Evolutionary conservation across 2,329 filamentous ascomycete species (phyloP), one percentile per base, ranked within the genome.

Genomic region (Colletotrichum truncatum): DNA sequence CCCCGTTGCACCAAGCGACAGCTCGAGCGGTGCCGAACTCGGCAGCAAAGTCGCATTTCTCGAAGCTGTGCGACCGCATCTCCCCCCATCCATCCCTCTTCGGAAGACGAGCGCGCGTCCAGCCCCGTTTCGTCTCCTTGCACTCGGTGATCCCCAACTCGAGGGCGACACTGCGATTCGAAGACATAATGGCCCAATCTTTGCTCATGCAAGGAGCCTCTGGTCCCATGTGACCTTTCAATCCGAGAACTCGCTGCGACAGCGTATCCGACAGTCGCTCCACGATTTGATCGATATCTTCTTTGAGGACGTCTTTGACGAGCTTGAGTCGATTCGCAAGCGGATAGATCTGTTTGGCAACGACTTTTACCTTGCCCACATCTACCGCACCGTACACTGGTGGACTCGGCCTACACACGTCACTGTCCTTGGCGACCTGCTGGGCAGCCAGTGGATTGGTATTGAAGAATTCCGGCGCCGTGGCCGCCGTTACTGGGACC

Each of bases 401-500:
- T 97, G 92, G 91, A 87, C 91, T 0, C 81, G 83, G 14, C 96
- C 96, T 8, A 97, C 93, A 0, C 96, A 99, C 76, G 88, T 96
- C 18, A 89, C 92, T 0, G 94, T 98, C 0, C 83, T 99, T 4
- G 96, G 96, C 3, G 96, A 99, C 75, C 82, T 99, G 64, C 82
- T 99, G 9, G 96, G 96, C 9, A 97, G 94, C 73, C 96, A 99
- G 77, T 99, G 96, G 96, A 92, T 99, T 67, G 87, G 86, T 53
- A 90, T 97, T 74, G 86, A 85, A 28, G 96, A 99, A 78, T 99
- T 99, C 74, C 85, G 88, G 66, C 82, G 83, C 66, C 87, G 96
- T 38, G 91, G 89, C 14, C 78, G 81, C 70, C 83, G 95, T 38
- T 98, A 91, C 80, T 98, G 95, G 95, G 84, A 88, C 64, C 84